Evolutionary conservation across 2,329 filamentous ascomycete species (phyloP), one percentile per base, ranked within the genome.

Genomic region (Xylaria polymorpha): DNA sequence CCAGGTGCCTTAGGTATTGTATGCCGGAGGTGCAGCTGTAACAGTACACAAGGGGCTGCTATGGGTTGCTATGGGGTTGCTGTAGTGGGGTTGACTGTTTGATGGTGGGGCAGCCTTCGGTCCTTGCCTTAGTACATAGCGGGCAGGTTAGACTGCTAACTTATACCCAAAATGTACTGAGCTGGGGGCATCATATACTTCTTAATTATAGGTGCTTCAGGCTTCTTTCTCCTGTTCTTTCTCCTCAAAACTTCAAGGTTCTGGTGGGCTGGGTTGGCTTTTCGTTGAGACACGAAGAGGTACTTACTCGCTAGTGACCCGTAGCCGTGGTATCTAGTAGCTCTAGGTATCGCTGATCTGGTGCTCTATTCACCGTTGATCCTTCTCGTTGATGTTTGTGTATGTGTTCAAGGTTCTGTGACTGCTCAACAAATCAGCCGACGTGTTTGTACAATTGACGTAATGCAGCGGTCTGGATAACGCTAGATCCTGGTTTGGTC

Each of bases 381-480:
- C 29, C 51, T 50, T 39, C 20, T 29, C n/a, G 62, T 48, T 64
- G 43, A 25, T 50, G 58, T 60, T 60, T 66, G 64, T 67, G 67
- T 58, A n/a, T n/a, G n/a, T n/a, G n/a, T n/a, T n/a, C n/a, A n/a
- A n/a, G n/a, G n/a, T 39, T 67, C 41, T 58, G 61, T 64, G 62
- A 64, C 51, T 68, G 60, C 65, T 66, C 55, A 66, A 61, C 56
- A 66, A 71, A 71, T 71, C 53, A 69, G 67, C 64, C 41, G 14
- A 59, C 58, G 18, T 61, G 64, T 64, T 68, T 66, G 73, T 72
- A 73, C 68, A 69, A 68, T 75, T 77, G 75, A 77, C 75, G 75
- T 77, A 77, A 77, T 77, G 70, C 66, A 66, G 64, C 65, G 61
- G 65, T 69, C 64, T 70, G 61, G 46, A 41, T 55, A 63, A 39